A percentile compares a stretch with the other conserved stretches of the same genome.
phyloP scores from a whole-genome alignment of 495 filamentous ascomycete genomes.

The Aspergillus bertholletiae region DNA sequence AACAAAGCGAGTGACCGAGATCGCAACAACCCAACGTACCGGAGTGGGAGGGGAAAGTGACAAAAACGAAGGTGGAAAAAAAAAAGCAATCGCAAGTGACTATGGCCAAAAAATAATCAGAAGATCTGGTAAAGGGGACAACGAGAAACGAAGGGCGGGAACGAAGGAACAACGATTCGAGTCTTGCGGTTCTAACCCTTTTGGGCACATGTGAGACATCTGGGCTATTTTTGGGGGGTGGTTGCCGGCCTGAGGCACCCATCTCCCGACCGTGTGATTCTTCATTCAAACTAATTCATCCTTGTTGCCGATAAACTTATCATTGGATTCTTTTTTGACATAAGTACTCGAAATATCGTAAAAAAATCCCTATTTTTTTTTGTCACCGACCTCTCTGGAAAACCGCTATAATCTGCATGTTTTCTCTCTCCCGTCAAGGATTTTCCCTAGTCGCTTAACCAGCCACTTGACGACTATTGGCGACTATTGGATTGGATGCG shows the following conservation, averaged over 20 bases:
- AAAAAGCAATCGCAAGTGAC: neutral
- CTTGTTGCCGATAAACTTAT: neutral
- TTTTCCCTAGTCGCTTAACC: constrained; percentile 3
- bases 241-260: constrained; percentile 6
- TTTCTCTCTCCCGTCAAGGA: no score
- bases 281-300: neutral
- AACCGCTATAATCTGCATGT: no score
- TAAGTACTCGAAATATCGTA: no score
- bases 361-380: no score
- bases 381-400: no score
- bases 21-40: neutral
- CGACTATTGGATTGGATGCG: constrained; percentile 8
- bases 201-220: constrained; percentile 22
- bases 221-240: constrained; percentile 20
- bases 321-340: no score
- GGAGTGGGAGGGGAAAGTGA: neutral
- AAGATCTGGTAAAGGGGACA: neutral
- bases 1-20: constrained; percentile 26
- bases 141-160: constrained; percentile 1
- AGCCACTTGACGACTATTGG: constrained; percentile 11
- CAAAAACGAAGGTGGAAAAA: neutral
- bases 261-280: neutral
- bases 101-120: neutral
- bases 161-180: constrained; percentile 4
- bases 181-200: constrained; percentile 6